phyloP scores from a whole-genome alignment of 345 rosid genomes.

The Boechera stricta region DNA sequence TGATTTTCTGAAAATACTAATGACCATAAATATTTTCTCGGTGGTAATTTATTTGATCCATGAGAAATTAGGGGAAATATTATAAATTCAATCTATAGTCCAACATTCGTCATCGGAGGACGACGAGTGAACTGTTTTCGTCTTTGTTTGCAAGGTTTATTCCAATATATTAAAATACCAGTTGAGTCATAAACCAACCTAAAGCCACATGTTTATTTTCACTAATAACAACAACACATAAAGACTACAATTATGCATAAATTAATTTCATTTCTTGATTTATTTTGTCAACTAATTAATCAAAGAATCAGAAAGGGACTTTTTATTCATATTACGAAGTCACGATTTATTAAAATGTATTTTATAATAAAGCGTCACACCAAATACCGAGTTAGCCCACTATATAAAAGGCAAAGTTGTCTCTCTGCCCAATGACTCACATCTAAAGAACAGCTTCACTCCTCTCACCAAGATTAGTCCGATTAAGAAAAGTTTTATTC shows the following conservation, averaged over 20 bases:
- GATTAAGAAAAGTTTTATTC: neutral
- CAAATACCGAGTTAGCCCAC: slow-evolving; percentile 41
- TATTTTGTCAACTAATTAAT: neutral
- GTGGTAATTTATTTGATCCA: neutral
- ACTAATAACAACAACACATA: neutral
- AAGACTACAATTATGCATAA: neutral
- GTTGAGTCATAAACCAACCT: slow-evolving; percentile 1
- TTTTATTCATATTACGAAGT: neutral
- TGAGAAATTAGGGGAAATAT: neutral
- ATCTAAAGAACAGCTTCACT: slow-evolving; percentile 10
- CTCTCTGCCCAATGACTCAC: slow-evolving; percentile 1
- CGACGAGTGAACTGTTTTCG: slow-evolving; percentile 2
- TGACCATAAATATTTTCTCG: no score
- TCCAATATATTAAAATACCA: no score
- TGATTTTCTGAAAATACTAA: no score
- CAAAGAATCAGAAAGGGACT: neutral
- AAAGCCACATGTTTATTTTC: slow-evolving; percentile 22
- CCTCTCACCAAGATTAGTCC: slow-evolving; percentile 16
- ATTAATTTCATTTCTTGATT: neutral
- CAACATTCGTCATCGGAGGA: neutral
- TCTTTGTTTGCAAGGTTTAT: neutral
- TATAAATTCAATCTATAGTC: neutral
- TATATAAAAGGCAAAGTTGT: slow-evolving; percentile 30
- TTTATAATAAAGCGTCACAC: neutral
- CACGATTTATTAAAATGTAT: neutral